Evolutionary conservation across 1,284 basidiomycete genomes (phyloP), one percentile per base, ranked within the genome.

Genomic region (Ganoderma lucidum): DNA sequence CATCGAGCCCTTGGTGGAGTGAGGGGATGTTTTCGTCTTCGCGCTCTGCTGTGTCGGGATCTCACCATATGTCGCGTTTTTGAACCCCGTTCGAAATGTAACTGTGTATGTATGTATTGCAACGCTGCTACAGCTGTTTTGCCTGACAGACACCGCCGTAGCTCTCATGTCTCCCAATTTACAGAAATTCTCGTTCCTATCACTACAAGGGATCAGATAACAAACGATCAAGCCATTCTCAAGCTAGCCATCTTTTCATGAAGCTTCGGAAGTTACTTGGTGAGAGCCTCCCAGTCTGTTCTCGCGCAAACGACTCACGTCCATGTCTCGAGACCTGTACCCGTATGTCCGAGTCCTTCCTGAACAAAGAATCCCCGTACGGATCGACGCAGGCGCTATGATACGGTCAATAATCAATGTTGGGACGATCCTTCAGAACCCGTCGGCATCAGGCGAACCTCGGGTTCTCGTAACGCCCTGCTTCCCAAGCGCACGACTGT

Each of bases 1-100:
- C 12, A 74, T 78, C 19, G 72, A 75, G 56, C 74, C 76, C 8
- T 39, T 68, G n/a, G 44, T 62, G 12, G 69, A 72, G 39, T 72
- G 63, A 48, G 41, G 14, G 35, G 56, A 23, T 59, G 32, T n/a
- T 14, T 23, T 59, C 56, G 8, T 59, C 35, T 39, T 39, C 35
- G 35, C 56, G 55, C 55, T 35, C 17, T 35, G 14, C 8, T 32
- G 55, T 35, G 0, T 56, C 53, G n/a, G 8, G 14, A n/a, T 23
- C 19, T 30, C 32, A 10, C 48, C 3, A 28, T 28, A 12, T 28
- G 48, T 51, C 23, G 56, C 35, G n/a, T 19, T 30, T 32, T 35
- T 59, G 35, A 17, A 6, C 15, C 19, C 19, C 19, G 35, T 37
- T 32, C 14, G 53, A 56, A 56, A 30, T 56, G 32, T 56, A 56